phyloP scores from a whole-genome alignment of 1,284 basidiomycete genomes.

The Exobasidium cylindrosporum region DNA sequence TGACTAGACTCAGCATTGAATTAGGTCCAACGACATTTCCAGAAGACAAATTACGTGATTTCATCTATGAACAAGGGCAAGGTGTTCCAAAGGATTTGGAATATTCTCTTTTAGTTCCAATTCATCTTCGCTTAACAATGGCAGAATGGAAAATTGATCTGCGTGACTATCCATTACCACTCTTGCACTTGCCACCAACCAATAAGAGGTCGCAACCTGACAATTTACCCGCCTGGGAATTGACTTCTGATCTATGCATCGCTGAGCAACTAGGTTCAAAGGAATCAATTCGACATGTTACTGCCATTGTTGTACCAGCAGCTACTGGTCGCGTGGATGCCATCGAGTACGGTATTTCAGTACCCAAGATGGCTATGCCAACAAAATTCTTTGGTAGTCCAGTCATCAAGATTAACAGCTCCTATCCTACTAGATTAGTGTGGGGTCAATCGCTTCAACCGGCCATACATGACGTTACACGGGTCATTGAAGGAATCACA shows the following conservation, averaged over 20 bases:
- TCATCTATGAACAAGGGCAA: slow-evolving; percentile 68
- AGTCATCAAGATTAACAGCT: slow-evolving; percentile 66
- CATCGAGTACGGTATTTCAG: slow-evolving; percentile 64
- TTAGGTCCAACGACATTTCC: slow-evolving; percentile 68
- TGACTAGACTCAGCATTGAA: slow-evolving; percentile 65
- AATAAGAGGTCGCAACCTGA: slow-evolving; percentile 53
- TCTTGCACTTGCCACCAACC: slow-evolving; percentile 58
- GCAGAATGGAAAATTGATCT: slow-evolving; percentile 66
- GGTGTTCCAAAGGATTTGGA: slow-evolving; percentile 70
- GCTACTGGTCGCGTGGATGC: slow-evolving; percentile 58
- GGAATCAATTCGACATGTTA: slow-evolving; percentile 57
- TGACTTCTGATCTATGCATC: slow-evolving; percentile 78
- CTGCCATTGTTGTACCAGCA: slow-evolving; percentile 46
- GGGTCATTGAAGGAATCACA: slow-evolving; percentile 76
- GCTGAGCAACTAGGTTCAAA: slow-evolving; percentile 81
- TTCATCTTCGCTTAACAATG: slow-evolving; percentile 73
- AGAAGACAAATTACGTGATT: slow-evolving; percentile 64
- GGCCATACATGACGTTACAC: slow-evolving; percentile 80
- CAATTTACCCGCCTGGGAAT: slow-evolving; percentile 59
- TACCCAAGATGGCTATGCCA: slow-evolving; percentile 92
- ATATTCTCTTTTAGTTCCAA: slow-evolving; percentile 78
- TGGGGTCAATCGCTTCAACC: slow-evolving; percentile 90
- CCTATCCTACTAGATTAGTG: slow-evolving; percentile 70
- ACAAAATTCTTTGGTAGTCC: slow-evolving; percentile 82
- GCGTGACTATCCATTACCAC: slow-evolving; percentile 68